Evolutionary conservation across 805 yeast species (phyloP), one percentile per base, ranked within the genome.

Genomic region (Suhomyces canberraensis): DNA sequence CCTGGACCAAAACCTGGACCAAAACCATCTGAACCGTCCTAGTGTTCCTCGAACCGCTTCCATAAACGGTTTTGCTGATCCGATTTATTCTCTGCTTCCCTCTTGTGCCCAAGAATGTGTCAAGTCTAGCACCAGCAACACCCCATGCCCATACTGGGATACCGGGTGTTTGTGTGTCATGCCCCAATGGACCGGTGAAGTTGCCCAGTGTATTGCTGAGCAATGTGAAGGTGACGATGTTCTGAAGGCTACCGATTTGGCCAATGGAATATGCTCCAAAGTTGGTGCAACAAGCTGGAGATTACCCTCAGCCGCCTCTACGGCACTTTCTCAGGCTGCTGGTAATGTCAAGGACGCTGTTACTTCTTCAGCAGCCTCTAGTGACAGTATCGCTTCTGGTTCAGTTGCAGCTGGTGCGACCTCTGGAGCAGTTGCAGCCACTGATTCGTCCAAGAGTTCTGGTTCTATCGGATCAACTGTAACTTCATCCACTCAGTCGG

Each of bases 61-160:
- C 19, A 59, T 69, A 33, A 71, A 71, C 41, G 77, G 77, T 0
- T 71, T 71, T 41, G 75, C 75, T 8, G 76, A 71, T 46, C 32
- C 29, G 15, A 24, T 33, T 9, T 38, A 34, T 25, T 19, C 25
- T 11, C 4, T 9, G n/a, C 13, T 27, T 3, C 36, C 77, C 14
- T 25, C 45, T 1, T 71, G 77, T 52, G 77, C 76, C 21, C 39
- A 51, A 31, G 44, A 54, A 4, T 71, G 77, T 52, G 73, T 65
- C 13, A 50, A 63, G 33, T 43, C 50, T 25, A 48, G 57, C 18
- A 59, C 66, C 8, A 52, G 57, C 24, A 68, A 62, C 35, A 72
- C 77, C 4, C 76, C 76, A 16, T 71, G 77, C 45, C 77, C 77
- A 31, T 69, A 71, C 51, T 71, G 75, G 75, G 76, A 71, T 46